Conservation (phyloP, 352 stramenopile species). For the Globisporangium parvum region DNA sequence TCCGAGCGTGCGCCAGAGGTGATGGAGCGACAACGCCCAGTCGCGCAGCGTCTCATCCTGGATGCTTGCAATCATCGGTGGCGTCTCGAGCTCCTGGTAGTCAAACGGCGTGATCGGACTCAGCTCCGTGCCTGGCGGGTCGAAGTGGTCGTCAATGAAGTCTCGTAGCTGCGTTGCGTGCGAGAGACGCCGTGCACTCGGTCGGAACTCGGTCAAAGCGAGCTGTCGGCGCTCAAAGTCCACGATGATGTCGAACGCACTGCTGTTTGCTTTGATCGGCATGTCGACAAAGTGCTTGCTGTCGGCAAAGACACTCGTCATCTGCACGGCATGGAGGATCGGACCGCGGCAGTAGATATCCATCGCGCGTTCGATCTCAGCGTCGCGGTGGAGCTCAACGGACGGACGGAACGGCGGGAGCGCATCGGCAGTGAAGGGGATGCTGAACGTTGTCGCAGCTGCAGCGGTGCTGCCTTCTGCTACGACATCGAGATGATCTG, state of each 20-base stretch:
- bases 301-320: conserved; percentile 77
- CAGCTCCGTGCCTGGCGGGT: conserved; percentile 70
- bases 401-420: conserved; percentile 9
- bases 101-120: conserved; percentile 62
- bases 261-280: conserved; percentile 82
- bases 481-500: background rate
- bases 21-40: conserved; percentile 69
- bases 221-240: conserved; percentile 58
- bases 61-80: conserved; percentile 51
- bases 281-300: conserved; percentile 93
- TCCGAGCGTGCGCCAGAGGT: conserved; percentile 68
- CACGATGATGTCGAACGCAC: conserved; percentile 56
- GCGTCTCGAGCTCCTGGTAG: conserved; percentile 44
- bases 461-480: background rate
- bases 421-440: background rate
- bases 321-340: conserved; percentile 67
- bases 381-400: conserved; percentile 24
- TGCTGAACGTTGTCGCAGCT: background rate
- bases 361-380: conserved; percentile 51
- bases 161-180: conserved; percentile 39
- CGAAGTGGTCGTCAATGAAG: conserved; percentile 83
- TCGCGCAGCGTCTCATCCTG: conserved; percentile 38
- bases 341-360: conserved; percentile 72
- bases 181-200: conserved; percentile 3
- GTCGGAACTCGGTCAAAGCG: conserved; percentile 46